Conservation (phyloP, 768 basidiomycete genomes). For the Tylopilus cervinicoccineus region DNA sequence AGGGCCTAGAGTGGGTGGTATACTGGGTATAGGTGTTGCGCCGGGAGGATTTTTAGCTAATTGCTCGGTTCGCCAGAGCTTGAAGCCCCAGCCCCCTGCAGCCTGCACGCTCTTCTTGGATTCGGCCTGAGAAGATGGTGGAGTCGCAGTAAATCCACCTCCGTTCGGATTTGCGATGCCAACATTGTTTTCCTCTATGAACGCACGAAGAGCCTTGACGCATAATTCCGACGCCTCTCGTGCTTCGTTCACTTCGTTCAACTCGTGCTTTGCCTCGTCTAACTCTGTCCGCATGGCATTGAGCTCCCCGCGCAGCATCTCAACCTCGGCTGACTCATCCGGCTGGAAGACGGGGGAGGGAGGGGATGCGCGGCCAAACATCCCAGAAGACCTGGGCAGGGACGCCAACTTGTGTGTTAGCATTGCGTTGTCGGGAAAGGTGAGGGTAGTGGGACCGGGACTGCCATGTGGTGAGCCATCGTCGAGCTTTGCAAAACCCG, state of each 20-base stretch:
- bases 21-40: constrained; percentile 27
- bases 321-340: constrained; percentile 43
- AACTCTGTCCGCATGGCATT: constrained; percentile 52
- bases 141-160: constrained; percentile 14
- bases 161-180: constrained; percentile 33
- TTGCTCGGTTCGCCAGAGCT: constrained; percentile 55
- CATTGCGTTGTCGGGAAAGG: constrained; percentile 31
- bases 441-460: constrained; percentile 32
- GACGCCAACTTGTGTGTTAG: constrained; percentile 20
- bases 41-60: constrained; percentile 25
- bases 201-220: constrained; percentile 76
- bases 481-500: constrained; percentile 38
- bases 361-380: constrained; percentile 51
- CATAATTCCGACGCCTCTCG: constrained; percentile 85
- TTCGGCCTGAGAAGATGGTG: constrained; percentile 26
- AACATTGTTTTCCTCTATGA: constrained; percentile 71
- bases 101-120: constrained; percentile 30
- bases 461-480: constrained; percentile 29
- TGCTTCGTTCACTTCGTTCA: constrained; percentile 78
- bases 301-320: constrained; percentile 59
- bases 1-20: constrained; percentile 17
- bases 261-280: constrained; percentile 59
- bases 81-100: constrained; percentile 61
- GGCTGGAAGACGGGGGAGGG: constrained; percentile 33
- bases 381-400: constrained; percentile 41